Evolutionary conservation across 2,329 filamentous ascomycete genomes (phyloP), one percentile per base, ranked within the genome.

Genomic region (Tolypocladium cylindrosporum): DNA sequence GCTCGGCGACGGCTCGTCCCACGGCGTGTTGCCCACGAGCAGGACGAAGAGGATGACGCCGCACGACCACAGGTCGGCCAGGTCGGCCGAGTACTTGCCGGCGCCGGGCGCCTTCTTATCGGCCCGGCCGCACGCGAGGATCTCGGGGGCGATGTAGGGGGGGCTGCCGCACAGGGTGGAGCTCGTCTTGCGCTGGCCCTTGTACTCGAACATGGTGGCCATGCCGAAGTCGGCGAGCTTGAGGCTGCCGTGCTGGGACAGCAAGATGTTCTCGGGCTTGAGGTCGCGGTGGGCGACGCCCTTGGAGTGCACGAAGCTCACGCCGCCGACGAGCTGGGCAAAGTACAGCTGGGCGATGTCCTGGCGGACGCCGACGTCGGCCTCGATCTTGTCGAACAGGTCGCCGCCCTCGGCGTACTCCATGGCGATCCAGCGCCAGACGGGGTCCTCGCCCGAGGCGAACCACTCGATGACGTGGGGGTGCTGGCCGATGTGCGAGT

Each of bases 371-470:
- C 94, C 94, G 51, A 93, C 90, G 72, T 99, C 94, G 21, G 94
- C 92, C 75, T 99, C 95, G 66, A 99, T 97, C 78, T 99, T 99
- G 84, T 99, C 94, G 72, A 99, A 99, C 9, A 99, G 80, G 70
- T 99, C 94, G 13, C 94, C 94, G 48, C 94, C 94, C 66, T 95
- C 90, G 52, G 94, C 94, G 64, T 90, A 88, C 73, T 99, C 94
- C 91, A 99, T 97, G 43, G 92, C 93, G 65, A 99, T 96, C 94
- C 94, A 99, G 65, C 89, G 85, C 93, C 94, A 99, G 21, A 87
- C 76, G 0, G 79, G 68, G 70, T 99, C 92, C 71, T 97, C 90
- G 57, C 91, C 93, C 1, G 87, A 89, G 48, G 88, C 87, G 66
- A 95, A 91, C 81, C 91, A 97, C 69, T 91, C 88, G 67, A 99